phyloP scores from a whole-genome alignment of 2,329 filamentous ascomycete genomes.

The Monascus ruber region DNA sequence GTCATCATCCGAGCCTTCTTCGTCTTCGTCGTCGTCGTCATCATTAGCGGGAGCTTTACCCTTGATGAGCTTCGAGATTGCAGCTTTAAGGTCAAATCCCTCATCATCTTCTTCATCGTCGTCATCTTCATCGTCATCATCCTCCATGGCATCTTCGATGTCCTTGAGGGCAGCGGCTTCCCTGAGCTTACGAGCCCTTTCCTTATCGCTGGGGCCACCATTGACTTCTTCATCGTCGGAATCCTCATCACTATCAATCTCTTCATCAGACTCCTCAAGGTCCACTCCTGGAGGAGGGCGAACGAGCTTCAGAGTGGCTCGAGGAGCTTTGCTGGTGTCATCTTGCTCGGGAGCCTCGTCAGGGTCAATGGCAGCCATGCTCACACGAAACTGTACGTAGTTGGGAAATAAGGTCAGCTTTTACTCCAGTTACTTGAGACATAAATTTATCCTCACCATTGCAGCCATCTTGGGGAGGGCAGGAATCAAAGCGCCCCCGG shows the following conservation, averaged over 20 bases:
- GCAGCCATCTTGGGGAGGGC: slow-evolving; percentile 69
- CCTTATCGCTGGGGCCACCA: slow-evolving; percentile 81
- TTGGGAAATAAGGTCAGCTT: neutral
- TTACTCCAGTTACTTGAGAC: too few species aligned
- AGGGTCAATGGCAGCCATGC: slow-evolving; percentile 96
- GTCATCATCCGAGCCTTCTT: slow-evolving; percentile 46
- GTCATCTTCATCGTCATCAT: slow-evolving; percentile 45
- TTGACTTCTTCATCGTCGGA: slow-evolving; percentile 64
- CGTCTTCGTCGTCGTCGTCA: slow-evolving; percentile 47
- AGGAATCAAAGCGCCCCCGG: slow-evolving; percentile 71
- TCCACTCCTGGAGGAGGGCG: slow-evolving; percentile 54
- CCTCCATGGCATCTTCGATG: slow-evolving; percentile 56
- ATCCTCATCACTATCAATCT: slow-evolving; percentile 40
- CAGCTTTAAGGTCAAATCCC: slow-evolving; percentile 36
- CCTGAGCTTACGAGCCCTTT: slow-evolving; percentile 78
- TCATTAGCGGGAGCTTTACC: slow-evolving; percentile 63
- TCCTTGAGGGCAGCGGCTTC: slow-evolving; percentile 66
- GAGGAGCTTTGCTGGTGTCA: slow-evolving; percentile 51
- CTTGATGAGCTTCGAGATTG: slow-evolving; percentile 45
- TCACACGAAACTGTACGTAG: slow-evolving; percentile 69
- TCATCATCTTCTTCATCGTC: slow-evolving; percentile 61
- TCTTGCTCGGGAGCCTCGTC: slow-evolving; percentile 60
- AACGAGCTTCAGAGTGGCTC: slow-evolving; percentile 84
- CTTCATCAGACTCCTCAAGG: slow-evolving; percentile 51
- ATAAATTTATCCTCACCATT: slow-evolving; percentile 51